These are phyloP conservation scores for Volvox reticuliferus DNA, from an alignment of 139 green algal species.

Conservation along the genomic window DNA sequence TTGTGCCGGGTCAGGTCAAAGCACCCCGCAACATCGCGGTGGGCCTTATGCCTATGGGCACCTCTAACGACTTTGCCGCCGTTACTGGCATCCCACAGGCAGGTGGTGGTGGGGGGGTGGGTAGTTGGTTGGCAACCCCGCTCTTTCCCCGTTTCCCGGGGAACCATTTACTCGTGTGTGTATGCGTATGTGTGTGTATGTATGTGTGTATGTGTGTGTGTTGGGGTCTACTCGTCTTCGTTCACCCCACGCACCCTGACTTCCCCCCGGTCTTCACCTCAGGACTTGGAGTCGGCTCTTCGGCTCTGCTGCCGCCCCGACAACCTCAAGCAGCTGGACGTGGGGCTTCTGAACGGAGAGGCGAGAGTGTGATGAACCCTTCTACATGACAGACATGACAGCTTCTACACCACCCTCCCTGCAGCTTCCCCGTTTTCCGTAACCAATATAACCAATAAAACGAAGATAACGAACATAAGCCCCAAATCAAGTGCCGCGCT, in stretches of 20 bases:
- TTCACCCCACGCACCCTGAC: not conserved
- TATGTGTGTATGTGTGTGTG: not conserved
- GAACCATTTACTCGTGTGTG: no score
- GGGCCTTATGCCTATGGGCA: constrained; percentile 63
- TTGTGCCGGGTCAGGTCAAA: not conserved
- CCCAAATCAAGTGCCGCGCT: no score
- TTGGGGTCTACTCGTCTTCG: not conserved
- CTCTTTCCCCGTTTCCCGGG: no score
- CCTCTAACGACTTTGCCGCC: constrained; percentile 67
- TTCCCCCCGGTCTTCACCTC: not conserved
- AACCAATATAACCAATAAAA: no score
- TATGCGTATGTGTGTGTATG: no score
- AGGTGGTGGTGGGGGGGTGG: not conserved
- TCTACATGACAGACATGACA: no score
- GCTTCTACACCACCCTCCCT: no score
- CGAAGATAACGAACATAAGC: no score
- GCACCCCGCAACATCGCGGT: constrained; percentile 33
- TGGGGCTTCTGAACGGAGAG: constrained; percentile 61
- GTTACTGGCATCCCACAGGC: constrained; percentile 61
- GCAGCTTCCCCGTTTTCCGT: no score
- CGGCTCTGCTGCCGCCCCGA: constrained; percentile 46
- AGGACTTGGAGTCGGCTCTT: constrained; percentile 58
- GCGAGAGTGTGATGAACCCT: no score
- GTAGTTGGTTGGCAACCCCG: not conserved
- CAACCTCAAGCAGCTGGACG: constrained; percentile 50